Evolutionary conservation across 129 eudicot genomes (phyloP).

Genomic region (Flaveria bidentis): DNA sequence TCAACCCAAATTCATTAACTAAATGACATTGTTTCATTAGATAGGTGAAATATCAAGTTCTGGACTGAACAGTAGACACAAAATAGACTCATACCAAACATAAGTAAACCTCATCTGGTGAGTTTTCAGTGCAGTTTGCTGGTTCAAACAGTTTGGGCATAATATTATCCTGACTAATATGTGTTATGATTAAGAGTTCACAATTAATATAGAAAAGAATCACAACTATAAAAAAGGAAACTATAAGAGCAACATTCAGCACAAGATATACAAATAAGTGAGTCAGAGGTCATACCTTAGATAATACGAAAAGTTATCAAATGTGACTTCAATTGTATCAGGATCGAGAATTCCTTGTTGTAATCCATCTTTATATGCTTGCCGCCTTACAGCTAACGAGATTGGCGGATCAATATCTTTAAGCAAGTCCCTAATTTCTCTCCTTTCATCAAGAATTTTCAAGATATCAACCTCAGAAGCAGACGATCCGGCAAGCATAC

Average conservation of each 20-base stretch:
- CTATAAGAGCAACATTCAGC: neutral
- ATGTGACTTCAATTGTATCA: conserved; percentile 63
- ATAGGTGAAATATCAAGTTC: neutral
- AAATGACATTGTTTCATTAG: neutral
- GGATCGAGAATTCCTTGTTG: conserved; percentile 59
- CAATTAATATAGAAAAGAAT: neutral
- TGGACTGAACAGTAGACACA: neutral
- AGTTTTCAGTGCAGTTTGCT: conserved; percentile 2
- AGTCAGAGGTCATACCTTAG: conserved; percentile 50
- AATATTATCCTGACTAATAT: neutral
- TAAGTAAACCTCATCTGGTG: neutral
- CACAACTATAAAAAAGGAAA: neutral
- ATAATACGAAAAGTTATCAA: conserved; percentile 78
- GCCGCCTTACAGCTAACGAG: conserved; percentile 54
- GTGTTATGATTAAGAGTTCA: neutral
- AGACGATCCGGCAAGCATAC: conserved; percentile 56
- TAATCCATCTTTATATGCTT: conserved; percentile 63
- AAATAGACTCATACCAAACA: neutral
- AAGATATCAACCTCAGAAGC: conserved; percentile 51
- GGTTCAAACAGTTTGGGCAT: neutral
- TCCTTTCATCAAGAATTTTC: conserved; percentile 63
- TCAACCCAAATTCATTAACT: neutral
- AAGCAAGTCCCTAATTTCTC: conserved; percentile 50
- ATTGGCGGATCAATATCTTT: conserved; percentile 59
- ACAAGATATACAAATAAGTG: conserved; percentile 3